A percentile compares a stretch with the other conserved stretches of the same genome.
These are phyloP conservation scores for Pseudocercospora macadamiae DNA, from an alignment of 2,329 filamentous ascomycete species.

Conservation along the genomic window DNA sequence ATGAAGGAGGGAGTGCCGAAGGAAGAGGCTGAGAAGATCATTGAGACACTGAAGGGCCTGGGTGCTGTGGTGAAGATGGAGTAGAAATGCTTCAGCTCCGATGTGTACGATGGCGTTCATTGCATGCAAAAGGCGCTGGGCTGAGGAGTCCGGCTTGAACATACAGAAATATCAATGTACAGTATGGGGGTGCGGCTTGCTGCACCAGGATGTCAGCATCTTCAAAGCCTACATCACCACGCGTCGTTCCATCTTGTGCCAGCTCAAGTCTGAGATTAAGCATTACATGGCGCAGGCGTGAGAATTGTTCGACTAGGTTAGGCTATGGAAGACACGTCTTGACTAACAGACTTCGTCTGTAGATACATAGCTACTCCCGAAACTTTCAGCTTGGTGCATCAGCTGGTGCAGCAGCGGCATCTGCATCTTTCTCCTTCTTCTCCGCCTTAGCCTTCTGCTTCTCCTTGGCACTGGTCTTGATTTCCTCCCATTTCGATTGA, in stretches of 20 bases:
- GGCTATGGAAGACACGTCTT: too few relatives aligned
- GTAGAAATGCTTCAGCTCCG: slow-evolving; percentile 44
- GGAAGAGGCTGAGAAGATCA: slow-evolving; percentile 98
- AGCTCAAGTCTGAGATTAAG: too few relatives aligned
- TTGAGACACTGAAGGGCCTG: slow-evolving; percentile 89
- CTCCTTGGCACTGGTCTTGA: slow-evolving; percentile 64
- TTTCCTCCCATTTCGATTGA: slow-evolving; percentile 67
- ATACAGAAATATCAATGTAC: slow-evolving; percentile 20
- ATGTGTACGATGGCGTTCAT: slow-evolving; percentile 9
- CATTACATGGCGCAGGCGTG: too few relatives aligned
- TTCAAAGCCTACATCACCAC: too few relatives aligned
- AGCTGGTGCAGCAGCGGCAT: background rate
- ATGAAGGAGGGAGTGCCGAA: slow-evolving; percentile 99
- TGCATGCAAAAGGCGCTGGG: slow-evolving; percentile 14
- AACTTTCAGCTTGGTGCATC: background rate
- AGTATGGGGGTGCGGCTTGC: slow-evolving; percentile 5
- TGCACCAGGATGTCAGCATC: background rate
- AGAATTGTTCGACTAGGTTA: too few relatives aligned
- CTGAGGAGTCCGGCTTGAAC: slow-evolving; percentile 5
- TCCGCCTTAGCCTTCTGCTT: slow-evolving; percentile 28
- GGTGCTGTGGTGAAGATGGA: slow-evolving; percentile 91
- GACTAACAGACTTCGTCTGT: too few relatives aligned
- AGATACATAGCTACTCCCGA: background rate
- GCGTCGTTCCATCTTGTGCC: too few relatives aligned
- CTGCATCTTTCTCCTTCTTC: slow-evolving; percentile 16